Conservation (phyloP, 2,329 filamentous ascomycete genomes). For the Neonectria magnoliae region DNA sequence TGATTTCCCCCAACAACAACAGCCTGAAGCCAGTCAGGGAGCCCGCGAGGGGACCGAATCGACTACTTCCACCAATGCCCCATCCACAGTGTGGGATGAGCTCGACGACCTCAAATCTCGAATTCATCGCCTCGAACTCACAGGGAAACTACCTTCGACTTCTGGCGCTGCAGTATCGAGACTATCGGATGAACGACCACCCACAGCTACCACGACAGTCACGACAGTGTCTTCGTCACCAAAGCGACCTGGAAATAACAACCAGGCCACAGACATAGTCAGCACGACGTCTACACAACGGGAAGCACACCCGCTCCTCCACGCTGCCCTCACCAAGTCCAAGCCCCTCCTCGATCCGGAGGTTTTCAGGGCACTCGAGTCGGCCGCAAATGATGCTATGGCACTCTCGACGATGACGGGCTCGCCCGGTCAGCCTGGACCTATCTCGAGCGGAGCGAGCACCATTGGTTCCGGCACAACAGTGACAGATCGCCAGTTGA, state of each 20-base stretch:
- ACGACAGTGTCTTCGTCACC: constrained; percentile 93
- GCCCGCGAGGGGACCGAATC: constrained; percentile 80
- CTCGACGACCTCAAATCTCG: constrained; percentile 94
- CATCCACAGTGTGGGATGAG: constrained; percentile 97
- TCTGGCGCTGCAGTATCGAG: constrained; percentile 83
- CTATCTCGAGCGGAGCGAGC: constrained; percentile 74
- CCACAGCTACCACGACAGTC: constrained; percentile 88
- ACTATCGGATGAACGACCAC: constrained; percentile 81
- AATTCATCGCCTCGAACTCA: constrained; percentile 89
- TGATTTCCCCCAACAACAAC: constrained; percentile 44
- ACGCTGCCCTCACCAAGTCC: constrained; percentile 82
- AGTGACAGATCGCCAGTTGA: constrained; percentile 82
- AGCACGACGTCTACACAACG: constrained; percentile 56
- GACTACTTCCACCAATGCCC: constrained; percentile 85
- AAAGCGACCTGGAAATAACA: constrained; percentile 63
- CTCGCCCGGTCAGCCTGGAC: constrained; percentile 72
- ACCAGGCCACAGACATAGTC: constrained; percentile 48
- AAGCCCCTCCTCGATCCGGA: constrained; percentile 75
- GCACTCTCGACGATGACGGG: constrained; percentile 82
- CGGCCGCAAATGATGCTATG: constrained; percentile 83
- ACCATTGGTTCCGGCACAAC: constrained; percentile 64
- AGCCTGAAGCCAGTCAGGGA: constrained; percentile 46
- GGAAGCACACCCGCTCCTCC: constrained; percentile 80
- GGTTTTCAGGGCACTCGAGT: constrained; percentile 82
- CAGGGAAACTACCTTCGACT: constrained; percentile 85